Conservation (phyloP, 2,329 filamentous ascomycete genomes). For the Pseudogymnoascus sp. region DNA sequence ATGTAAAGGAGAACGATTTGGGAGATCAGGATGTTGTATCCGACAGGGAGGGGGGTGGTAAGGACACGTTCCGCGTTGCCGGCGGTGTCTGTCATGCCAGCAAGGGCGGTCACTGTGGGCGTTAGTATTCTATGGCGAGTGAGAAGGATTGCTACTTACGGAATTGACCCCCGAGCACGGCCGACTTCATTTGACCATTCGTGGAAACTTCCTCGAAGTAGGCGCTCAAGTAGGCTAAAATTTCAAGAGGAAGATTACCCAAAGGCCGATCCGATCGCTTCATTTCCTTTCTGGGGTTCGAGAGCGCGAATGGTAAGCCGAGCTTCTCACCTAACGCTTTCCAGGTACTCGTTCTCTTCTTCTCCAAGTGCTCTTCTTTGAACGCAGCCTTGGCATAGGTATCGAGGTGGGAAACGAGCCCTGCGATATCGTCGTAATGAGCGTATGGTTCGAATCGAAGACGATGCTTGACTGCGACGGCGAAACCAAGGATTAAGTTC, state of each 20-base stretch:
- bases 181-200: conserved; percentile 29
- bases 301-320: conserved; percentile 65
- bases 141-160: conserved; percentile 14
- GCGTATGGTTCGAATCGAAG: conserved; percentile 77
- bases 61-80: conserved; percentile 68
- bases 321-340: conserved; percentile 64
- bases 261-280: conserved; percentile 65
- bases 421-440: conserved; percentile 63
- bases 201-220: conserved; percentile 19
- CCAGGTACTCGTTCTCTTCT: conserved; percentile 31
- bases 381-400: conserved; percentile 58
- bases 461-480: conserved; percentile 71
- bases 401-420: conserved; percentile 62
- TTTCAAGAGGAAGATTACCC: conserved; percentile 77
- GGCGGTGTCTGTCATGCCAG: conserved; percentile 61
- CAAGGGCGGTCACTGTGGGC: conserved; percentile 32
- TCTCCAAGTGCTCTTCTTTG: conserved; percentile 33
- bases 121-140: conserved; percentile 33
- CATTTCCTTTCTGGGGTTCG: conserved; percentile 68
- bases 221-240: conserved; percentile 59
- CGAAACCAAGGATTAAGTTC: conserved; percentile 70
- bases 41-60: conserved; percentile 72
- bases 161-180: conserved; percentile 24
- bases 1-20: conserved; percentile 86
- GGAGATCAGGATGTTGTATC: conserved; percentile 75